A percentile compares a stretch with the other conserved stretches of the same genome.
phyloP scores from a whole-genome alignment of 257 asterid genomes.

The Primulina tabacum region DNA sequence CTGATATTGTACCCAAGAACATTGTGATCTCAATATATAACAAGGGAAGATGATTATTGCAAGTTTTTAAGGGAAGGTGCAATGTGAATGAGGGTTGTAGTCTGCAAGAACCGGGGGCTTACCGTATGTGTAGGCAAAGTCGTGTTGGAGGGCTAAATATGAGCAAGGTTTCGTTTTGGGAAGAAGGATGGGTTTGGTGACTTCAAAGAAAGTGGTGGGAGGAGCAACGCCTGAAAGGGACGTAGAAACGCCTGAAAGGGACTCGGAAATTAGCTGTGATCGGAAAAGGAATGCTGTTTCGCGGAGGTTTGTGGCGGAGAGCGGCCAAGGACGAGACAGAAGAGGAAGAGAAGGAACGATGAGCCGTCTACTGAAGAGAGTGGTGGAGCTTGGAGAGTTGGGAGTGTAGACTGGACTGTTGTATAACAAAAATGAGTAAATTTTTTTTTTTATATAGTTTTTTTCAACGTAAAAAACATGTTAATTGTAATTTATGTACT shows the following conservation, averaged over 20 bases:
- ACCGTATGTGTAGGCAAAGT: slow-evolving; percentile 55
- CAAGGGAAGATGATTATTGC: slow-evolving; percentile 56
- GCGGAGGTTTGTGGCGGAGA: neutral
- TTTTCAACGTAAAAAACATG: too few species aligned
- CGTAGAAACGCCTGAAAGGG: too few species aligned
- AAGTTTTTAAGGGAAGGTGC: slow-evolving; percentile 37
- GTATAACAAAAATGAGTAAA: too few species aligned
- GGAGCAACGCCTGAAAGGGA: neutral
- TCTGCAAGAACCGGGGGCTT: slow-evolving; percentile 51
- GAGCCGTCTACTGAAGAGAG: neutral
- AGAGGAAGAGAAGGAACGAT: neutral
- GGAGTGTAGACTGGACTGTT: too few species aligned
- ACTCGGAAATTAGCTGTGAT: neutral
- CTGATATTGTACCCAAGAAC: slow-evolving; percentile 47
- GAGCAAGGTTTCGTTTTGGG: slow-evolving; percentile 61
- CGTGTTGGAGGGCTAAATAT: slow-evolving; percentile 49
- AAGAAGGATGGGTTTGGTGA: slow-evolving; percentile 52
- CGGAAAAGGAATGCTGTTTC: neutral
- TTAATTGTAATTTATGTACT: too few species aligned
- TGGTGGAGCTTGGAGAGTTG: neutral
- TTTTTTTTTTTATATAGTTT: too few species aligned
- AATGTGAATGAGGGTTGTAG: slow-evolving; percentile 46
- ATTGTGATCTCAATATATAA: slow-evolving; percentile 73
- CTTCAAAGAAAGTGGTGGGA: slow-evolving; percentile 56
- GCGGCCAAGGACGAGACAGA: neutral